Base-by-base conservation (phyloP, 1,284 basidiomycete genomes). In the Cryptococcus sp. region DNA sequence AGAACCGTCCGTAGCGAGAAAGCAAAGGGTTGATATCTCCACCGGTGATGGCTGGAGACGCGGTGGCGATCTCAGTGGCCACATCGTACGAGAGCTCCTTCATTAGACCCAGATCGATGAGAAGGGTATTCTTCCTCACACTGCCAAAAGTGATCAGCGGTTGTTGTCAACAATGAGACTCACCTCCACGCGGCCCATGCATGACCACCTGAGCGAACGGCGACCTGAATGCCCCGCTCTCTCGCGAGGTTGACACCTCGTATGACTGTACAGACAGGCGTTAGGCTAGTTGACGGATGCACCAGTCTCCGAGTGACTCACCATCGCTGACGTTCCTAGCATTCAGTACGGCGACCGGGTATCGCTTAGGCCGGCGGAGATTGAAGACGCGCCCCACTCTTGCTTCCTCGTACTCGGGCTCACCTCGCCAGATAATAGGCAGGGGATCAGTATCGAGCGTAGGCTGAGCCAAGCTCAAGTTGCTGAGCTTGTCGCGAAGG, bases 251-350 rank as follows among this genome's bases (percentile, higher is more conserved):
- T 45, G n/a, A 45, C 42, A 4, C 42, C 42, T 7, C 42, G 42
- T 5, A 45, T n/a, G 42, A 45, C 42, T 45, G 13, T n/a, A 13
- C 8, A 45, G 7, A 35, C 13, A 10, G 4, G 27, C 27, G 41
- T 43, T 15, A 19, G 42, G 2, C n/a, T 15, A n/a, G 16, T n/a
- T 22, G n/a, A 11, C n/a, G 42, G 16, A 3, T 22, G 5, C 42
- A 45, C 8, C n/a, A 45, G 8, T 4, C 2, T 22, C 6, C 7
- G 15, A 8, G 22, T 45, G 1, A 15, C 42, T 45, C 42, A 45
- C 42, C 42, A 45, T 45, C 42, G 42, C 42, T 45, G 42, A 45
- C 42, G 11, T 45, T 45, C 42, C 42, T n/a, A n/a, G 42, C 42
- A 6, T 45, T 22, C n/a, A 45, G 42, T 22, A 45, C 42, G 2